Conservation (phyloP, 345 rosid species). For the Citrus glauca region DNA sequence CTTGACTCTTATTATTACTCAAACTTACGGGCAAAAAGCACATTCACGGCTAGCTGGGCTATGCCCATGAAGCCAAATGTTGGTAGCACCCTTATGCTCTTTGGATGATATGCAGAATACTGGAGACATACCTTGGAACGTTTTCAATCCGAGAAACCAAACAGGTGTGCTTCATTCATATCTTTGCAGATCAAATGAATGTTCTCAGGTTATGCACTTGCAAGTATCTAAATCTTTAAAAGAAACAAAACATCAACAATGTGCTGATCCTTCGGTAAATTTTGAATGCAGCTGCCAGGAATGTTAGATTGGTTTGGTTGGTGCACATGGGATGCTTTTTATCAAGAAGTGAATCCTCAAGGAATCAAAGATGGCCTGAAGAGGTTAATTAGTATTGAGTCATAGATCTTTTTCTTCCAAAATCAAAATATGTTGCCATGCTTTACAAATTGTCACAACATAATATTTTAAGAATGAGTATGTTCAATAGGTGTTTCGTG, state of each 20-base stretch:
- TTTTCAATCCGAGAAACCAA: conserved; percentile 45
- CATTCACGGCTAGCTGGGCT: no score
- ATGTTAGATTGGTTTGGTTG: conserved; percentile 57
- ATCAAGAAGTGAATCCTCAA: conserved; percentile 43
- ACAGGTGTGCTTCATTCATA: conserved; percentile 31
- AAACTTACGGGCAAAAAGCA: no score
- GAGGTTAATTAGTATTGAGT: conserved; percentile 36
- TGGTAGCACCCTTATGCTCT: not conserved
- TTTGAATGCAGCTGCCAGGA: conserved; percentile 47
- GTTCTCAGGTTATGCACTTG: not conserved
- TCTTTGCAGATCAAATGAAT: not conserved
- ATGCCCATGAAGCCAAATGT: no score
- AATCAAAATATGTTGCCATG: not conserved
- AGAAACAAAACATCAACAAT: not conserved
- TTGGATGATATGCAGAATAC: conserved; percentile 30
- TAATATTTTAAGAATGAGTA: not conserved
- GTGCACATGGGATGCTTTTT: conserved; percentile 74
- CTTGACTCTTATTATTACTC: no score
- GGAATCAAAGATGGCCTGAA: conserved; percentile 51
- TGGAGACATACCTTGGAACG: conserved; percentile 43
- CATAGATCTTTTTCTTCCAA: not conserved
- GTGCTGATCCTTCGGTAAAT: not conserved
- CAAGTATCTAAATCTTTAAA: not conserved
- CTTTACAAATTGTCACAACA: no score
- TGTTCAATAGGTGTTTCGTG: not conserved